Percentiles rank a stretch among this genome's conserved stretches.
These are phyloP conservation scores for Emmonsiellopsis sp. DNA, from an alignment of 2,329 filamentous ascomycete genomes.

Conservation along the genomic window DNA sequence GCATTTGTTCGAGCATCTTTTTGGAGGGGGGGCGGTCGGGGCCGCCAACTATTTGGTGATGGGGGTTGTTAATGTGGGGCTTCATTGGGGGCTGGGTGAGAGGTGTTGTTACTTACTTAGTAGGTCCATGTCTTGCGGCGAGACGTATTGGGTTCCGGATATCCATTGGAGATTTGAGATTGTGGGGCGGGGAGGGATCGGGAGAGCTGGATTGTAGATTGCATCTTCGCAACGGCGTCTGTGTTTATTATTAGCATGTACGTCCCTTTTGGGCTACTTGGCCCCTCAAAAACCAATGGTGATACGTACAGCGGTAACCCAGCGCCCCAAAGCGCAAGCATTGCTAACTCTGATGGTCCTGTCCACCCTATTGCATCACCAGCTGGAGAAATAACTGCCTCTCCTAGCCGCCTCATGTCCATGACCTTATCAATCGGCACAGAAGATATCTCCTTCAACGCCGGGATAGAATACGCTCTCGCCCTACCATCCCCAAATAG, in stretches of 20 bases:
- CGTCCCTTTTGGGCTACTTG: too few relatives aligned
- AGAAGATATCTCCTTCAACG: constrained; percentile 70
- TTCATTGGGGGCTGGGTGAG: background rate
- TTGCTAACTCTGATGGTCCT: constrained; percentile 72
- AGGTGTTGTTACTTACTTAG: constrained; percentile 43
- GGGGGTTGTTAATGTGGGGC: background rate
- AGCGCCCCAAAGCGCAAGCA: constrained; percentile 77
- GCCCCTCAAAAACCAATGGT: background rate
- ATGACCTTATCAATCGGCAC: constrained; percentile 55
- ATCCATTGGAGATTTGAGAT: constrained; percentile 98
- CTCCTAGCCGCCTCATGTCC: constrained; percentile 61
- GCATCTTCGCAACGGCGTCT: constrained; percentile 53
- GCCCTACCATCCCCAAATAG: constrained; percentile 75
- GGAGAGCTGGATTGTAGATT: constrained; percentile 66
- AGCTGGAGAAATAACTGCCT: constrained; percentile 61
- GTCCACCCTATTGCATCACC: constrained; percentile 84
- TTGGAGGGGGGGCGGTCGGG: constrained; percentile 81
- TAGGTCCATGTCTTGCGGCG: constrained; percentile 76
- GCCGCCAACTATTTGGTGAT: constrained; percentile 54
- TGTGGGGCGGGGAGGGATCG: constrained; percentile 71
- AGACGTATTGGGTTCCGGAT: constrained; percentile 84
- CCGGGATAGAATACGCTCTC: constrained; percentile 78
- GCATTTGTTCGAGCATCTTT: constrained; percentile 72
- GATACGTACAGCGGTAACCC: constrained; percentile 52
- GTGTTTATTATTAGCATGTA: constrained; percentile 12